phyloP scores from a whole-genome alignment of 768 basidiomycete genomes.

The Rhodotorula taiwanensis region DNA sequence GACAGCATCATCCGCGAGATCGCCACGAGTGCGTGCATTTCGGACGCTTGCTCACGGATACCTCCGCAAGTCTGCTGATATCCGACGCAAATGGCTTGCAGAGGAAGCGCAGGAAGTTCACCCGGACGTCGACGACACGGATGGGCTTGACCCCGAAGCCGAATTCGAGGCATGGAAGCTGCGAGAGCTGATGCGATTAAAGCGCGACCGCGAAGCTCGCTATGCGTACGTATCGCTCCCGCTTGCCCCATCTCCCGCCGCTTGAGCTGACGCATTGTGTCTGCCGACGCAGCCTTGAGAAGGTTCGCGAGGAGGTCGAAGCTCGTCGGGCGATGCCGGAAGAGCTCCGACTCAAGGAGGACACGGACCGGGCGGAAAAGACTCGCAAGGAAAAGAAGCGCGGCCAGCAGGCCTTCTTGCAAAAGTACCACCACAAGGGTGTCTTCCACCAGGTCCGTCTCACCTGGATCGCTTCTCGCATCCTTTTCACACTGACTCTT shows the following conservation, averaged over 20 bases:
- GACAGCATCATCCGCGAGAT: slow-evolving; percentile 88
- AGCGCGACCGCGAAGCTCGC: slow-evolving; percentile 86
- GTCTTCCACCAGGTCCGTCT: slow-evolving; percentile 84
- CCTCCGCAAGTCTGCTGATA: too few relatives aligned
- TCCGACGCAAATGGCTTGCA: slow-evolving; percentile 43
- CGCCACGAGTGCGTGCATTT: slow-evolving; percentile 65
- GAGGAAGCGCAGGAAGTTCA: slow-evolving; percentile 80
- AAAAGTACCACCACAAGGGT: slow-evolving; percentile 99
- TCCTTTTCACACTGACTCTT: not conserved
- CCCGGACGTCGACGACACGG: slow-evolving; percentile 90
- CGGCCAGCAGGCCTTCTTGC: slow-evolving; percentile 58
- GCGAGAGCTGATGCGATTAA: slow-evolving; percentile 85
- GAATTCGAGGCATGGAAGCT: slow-evolving; percentile 97
- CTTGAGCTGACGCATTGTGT: not conserved
- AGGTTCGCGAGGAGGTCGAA: slow-evolving; percentile 85
- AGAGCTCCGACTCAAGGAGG: slow-evolving; percentile 83
- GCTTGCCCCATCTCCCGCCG: not conserved
- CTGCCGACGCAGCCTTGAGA: slow-evolving; percentile 53
- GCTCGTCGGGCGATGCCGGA: slow-evolving; percentile 85
- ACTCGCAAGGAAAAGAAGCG: slow-evolving; percentile 65
- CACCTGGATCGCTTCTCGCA: not conserved
- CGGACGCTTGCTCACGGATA: too few relatives aligned
- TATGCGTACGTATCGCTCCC: slow-evolving; percentile 45
- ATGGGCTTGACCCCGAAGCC: slow-evolving; percentile 75
- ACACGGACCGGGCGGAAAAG: slow-evolving; percentile 76